A percentile compares a stretch with the other conserved stretches of the same genome.
Evolutionary conservation across 805 yeast species (phyloP).

Genomic region (Wickerhamomyces subpelliculosus): DNA sequence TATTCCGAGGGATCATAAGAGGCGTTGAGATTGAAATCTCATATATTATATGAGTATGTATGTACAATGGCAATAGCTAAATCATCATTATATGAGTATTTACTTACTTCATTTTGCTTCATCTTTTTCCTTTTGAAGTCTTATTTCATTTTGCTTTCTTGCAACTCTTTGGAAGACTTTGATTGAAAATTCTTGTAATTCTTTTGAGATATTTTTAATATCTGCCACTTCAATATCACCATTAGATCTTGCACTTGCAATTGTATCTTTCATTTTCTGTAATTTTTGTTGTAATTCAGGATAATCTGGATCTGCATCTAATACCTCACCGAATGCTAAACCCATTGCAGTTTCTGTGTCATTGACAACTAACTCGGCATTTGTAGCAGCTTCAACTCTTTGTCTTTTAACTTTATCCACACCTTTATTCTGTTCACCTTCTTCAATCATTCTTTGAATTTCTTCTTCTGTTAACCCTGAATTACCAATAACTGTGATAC

Average conservation of each 20-base stretch:
- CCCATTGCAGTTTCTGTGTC: constrained; percentile 84
- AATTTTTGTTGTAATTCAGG: constrained; percentile 37
- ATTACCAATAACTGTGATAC: constrained; percentile 65
- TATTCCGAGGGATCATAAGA: constrained; percentile 21
- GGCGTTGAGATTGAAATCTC: not conserved
- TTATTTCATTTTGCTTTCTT: constrained; percentile 8
- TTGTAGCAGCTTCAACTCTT: constrained; percentile 65
- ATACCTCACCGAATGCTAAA: constrained; percentile 48
- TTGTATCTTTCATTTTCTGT: constrained; percentile 53
- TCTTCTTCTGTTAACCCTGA: constrained; percentile 67
- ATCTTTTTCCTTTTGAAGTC: not conserved
- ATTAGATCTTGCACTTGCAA: constrained; percentile 59
- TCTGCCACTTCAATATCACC: constrained; percentile 49
- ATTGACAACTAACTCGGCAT: constrained; percentile 70
- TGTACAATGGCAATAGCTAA: not conserved
- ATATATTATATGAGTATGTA: not conserved
- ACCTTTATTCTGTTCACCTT: constrained; percentile 57
- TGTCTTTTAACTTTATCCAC: constrained; percentile 53
- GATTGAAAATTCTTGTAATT: constrained; percentile 67
- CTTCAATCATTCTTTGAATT: constrained; percentile 53
- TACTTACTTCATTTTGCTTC: not conserved
- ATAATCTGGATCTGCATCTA: constrained; percentile 46
- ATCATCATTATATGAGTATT: not conserved
- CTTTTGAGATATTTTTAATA: constrained; percentile 68
- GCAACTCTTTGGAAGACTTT: constrained; percentile 54